Evolutionary conservation across 495 filamentous ascomycete genomes (phyloP), one percentile per base, ranked within the genome.

Genomic region (Evernia prunastri): DNA sequence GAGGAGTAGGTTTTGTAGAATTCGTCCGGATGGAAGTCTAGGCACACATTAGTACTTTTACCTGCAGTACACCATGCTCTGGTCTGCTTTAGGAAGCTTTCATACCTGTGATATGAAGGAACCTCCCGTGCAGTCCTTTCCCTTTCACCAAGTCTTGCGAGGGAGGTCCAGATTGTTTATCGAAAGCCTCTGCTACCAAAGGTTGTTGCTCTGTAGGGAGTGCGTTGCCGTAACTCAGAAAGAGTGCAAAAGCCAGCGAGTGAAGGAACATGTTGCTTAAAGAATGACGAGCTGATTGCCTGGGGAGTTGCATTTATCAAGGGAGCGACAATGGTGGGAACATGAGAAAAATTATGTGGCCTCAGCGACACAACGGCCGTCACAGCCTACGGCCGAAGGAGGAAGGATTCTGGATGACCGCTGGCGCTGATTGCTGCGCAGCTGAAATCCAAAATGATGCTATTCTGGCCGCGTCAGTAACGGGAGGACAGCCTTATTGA

Each of bases 81-180:
- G 61, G 45, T 29, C 37, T 10, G 47, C 25, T 23, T 47, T n/a
- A 33, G 36, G 29, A n/a, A 42, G 11, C 56, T 31, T 61, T 61
- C 54, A 65, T 80, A 96, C 94, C 93, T 73, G 94, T 96, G 59
- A 98, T 90, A 75, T 98, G 94, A 66, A 98, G 79, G 76, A 98
- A 98, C 69, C 86, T 83, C 68, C 94, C 94, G 65, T 87, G 82
- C 72, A 92, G 76, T 67, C 78, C 80, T 25, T 73, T 60, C 10
- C 36, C 42, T 42, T 43, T 57, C 6, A 33, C 20, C 37, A 54
- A 29, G 12, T 56, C 17, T 54, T 64, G 37, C 8, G 27, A 17
- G 36, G 29, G 25, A 15, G 4, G 7, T 33, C 47, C 11, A 4
- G 35, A 23, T 45, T 29, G 27, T 31, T 45, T 12, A 35, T 37